These are phyloP conservation scores for Sphaerulina musiva DNA, from an alignment of 2,329 filamentous ascomycete species.

Conservation along the genomic window DNA sequence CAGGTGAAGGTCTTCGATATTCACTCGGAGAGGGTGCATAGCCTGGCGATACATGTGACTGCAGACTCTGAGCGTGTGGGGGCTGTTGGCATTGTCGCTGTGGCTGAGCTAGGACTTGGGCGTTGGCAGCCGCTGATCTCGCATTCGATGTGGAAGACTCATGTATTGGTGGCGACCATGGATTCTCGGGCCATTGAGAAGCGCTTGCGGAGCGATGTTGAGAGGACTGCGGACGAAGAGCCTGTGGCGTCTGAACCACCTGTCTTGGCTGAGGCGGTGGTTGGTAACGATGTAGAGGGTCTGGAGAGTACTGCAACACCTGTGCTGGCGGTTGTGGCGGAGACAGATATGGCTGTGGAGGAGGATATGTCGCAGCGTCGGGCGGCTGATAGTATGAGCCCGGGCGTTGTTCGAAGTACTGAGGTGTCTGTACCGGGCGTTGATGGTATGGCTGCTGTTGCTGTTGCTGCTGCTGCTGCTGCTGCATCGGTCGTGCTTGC, in stretches of 20 bases:
- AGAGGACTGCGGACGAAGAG: not conserved
- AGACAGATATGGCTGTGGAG: constrained; percentile 17
- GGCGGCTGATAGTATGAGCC: constrained; percentile 18
- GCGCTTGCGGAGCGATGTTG: constrained; percentile 6
- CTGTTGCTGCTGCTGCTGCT: constrained; percentile 1
- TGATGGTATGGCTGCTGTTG: constrained; percentile 8
- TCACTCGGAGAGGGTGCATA: not conserved
- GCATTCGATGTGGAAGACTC: not conserved
- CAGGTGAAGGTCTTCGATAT: not conserved
- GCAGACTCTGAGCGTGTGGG: not conserved
- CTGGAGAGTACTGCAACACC: constrained; percentile 15
- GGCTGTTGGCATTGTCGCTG: constrained; percentile 8
- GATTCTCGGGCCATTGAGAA: constrained; percentile 6
- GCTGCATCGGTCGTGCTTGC: not conserved
- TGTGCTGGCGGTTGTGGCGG: constrained; percentile 13
- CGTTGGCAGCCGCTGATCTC: not conserved
- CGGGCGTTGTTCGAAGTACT: constrained; percentile 16
- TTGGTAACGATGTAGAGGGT: constrained; percentile 19
- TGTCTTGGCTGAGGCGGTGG: constrained; percentile 11
- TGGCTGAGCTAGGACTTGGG: not conserved
- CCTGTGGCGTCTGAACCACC: constrained; percentile 1
- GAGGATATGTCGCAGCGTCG: constrained; percentile 2
- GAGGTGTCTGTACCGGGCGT: constrained; percentile 10
- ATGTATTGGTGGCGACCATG: not conserved
- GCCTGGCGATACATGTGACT: not conserved